These are phyloP conservation scores for Stephania japonica DNA, from an alignment of 164 flowering plant genomes.

Conservation along the genomic window DNA sequence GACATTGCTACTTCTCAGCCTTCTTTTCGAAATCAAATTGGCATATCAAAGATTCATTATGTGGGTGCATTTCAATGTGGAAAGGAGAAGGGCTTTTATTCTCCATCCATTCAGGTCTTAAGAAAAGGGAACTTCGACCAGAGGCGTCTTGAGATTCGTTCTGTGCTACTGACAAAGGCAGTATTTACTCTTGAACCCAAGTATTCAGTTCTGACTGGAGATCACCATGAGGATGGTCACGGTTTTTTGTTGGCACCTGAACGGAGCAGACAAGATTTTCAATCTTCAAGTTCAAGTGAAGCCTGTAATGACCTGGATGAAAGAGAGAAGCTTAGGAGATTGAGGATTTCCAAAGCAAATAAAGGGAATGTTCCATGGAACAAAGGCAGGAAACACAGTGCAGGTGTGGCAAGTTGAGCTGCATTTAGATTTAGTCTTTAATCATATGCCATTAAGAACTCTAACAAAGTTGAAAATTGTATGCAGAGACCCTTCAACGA, in stretches of 20 bases:
- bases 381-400: conserved; percentile 91
- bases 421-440: not conserved
- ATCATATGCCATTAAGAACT: not conserved
- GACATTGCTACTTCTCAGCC: conserved; percentile 58
- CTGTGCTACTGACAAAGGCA: conserved; percentile 36
- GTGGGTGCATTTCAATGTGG: conserved; percentile 21
- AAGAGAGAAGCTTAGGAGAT: conserved; percentile 68
- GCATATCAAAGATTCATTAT: conserved; percentile 28
- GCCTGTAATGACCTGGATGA: conserved; percentile 38
- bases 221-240: conserved; percentile 13
- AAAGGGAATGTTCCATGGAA: conserved; percentile 94
- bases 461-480: not conserved
- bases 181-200: conserved; percentile 61
- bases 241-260: conserved; percentile 17
- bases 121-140: conserved; percentile 19
- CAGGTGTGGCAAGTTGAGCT: conserved; percentile 40
- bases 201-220: conserved; percentile 21
- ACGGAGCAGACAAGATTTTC: conserved; percentile 14
- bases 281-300: conserved; percentile 25
- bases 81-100: conserved; percentile 26
- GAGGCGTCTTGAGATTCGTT: conserved; percentile 16
- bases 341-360: conserved; percentile 85
- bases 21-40: conserved; percentile 33
- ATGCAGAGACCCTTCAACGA: conserved; percentile 71
- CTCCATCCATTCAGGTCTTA: conserved; percentile 21